Base-by-base conservation (phyloP, 805 yeast genomes). In the Henningerozyma blattae region DNA sequence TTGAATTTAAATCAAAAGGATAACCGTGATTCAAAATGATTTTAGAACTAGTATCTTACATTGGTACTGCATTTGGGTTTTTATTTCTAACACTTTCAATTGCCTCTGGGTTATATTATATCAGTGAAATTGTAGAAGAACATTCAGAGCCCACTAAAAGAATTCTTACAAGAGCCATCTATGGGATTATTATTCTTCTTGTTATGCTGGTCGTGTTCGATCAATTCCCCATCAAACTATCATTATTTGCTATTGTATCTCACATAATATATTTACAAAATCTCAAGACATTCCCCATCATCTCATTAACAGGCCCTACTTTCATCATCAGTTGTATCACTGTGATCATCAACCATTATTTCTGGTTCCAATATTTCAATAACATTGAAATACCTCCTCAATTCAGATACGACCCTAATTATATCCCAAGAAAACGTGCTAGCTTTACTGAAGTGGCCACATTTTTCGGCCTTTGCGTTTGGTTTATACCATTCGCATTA, bases 401-500 rank as follows among this genome's bases (percentile, higher is more conserved):
- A 43, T 50, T 65, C 57, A 56, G 81, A 45, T 61, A 77, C 48
- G 66, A 61, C 43, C 68, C 82, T 32, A 66, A 67, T 32, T 78
- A 75, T 48, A 58, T 58, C 16, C 72, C 82, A 31, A 81, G 80
- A 12, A 70, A 72, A 30, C 70, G 83, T 34, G 94, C 94, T 2
- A 67, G 80, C 10, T 89, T 89, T 50, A 66, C 86, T 1, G 95
- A 91, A 52, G 83, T 91, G 4, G 83, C 95, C n/a, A 80, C 95
- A 3, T 91, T 91, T 56, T 87, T 91, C 52, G 98, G 95, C 1
- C 59, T 91, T 28, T 77, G 91, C 47, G 77, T 91, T 15, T 91
- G 98, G 98, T 68, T 89, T 38, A 72, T 91, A 19, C 98, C 98
- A 22, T 85, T 91, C 55, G 77, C 95, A 4, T 65, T 91, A 37